These are phyloP conservation scores for Nakaseomyces kungkrabaensis DNA, from an alignment of 1,139 yeast species.

Conservation along the genomic window DNA sequence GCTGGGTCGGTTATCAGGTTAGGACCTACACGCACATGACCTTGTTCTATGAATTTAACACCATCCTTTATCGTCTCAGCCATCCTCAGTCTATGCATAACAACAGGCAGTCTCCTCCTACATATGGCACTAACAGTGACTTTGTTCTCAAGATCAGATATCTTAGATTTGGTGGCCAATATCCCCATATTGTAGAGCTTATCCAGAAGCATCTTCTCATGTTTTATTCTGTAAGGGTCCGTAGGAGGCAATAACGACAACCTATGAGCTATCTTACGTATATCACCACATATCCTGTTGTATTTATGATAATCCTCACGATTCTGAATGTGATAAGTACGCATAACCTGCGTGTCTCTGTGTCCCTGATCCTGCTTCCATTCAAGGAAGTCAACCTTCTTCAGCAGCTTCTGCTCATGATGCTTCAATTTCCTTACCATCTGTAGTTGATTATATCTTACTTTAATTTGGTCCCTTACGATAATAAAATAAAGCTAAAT, in stretches of 20 bases:
- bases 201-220: slow-evolving; percentile 77
- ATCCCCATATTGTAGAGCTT: slow-evolving; percentile 85
- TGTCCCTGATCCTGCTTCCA: slow-evolving; percentile 97
- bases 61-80: slow-evolving; percentile 86
- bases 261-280: slow-evolving; percentile 77
- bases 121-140: slow-evolving; percentile 88
- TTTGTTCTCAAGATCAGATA: slow-evolving; percentile 87
- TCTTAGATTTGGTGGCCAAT: slow-evolving; percentile 72
- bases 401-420: slow-evolving; percentile 89
- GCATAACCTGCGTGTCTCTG: slow-evolving; percentile 90
- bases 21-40: slow-evolving; percentile 96
- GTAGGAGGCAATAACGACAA: slow-evolving; percentile 74
- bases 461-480: too few species aligned
- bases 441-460: slow-evolving; percentile 5
- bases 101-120: slow-evolving; percentile 85
- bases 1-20: slow-evolving; percentile 94
- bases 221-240: slow-evolving; percentile 78
- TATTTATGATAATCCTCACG: slow-evolving; percentile 94
- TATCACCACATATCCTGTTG: slow-evolving; percentile 83
- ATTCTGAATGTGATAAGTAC: slow-evolving; percentile 85
- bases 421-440: slow-evolving; percentile 91
- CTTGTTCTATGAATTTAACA: slow-evolving; percentile 86
- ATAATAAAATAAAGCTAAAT: too few species aligned
- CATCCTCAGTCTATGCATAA: slow-evolving; percentile 92
- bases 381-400: slow-evolving; percentile 92